A percentile compares a stretch with the other conserved stretches of the same genome.
phyloP scores from a whole-genome alignment of 805 yeast genomes.

The Barnettozyma sp. region DNA sequence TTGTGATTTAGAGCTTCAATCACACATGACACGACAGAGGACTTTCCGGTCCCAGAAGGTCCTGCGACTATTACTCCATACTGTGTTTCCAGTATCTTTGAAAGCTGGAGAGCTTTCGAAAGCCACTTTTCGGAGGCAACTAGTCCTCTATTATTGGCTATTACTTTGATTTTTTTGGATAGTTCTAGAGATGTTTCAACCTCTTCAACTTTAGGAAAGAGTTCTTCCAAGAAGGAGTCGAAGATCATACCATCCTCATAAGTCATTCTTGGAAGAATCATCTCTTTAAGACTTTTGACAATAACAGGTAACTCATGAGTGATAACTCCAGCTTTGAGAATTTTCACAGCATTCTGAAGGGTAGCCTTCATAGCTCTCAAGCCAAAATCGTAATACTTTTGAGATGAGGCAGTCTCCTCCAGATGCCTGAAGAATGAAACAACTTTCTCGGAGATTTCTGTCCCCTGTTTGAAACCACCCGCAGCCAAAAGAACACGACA shows the following conservation, averaged over 20 bases:
- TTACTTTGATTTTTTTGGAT: constrained; percentile 19
- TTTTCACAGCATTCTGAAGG: constrained; percentile 49
- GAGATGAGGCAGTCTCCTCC: constrained; percentile 37
- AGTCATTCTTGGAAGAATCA: constrained; percentile 62
- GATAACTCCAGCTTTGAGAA: constrained; percentile 24
- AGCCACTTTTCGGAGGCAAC: constrained; percentile 37
- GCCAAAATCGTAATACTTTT: constrained; percentile 86
- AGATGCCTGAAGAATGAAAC: constrained; percentile 50
- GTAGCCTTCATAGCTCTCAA: constrained; percentile 71
- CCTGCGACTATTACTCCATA: constrained; percentile 85
- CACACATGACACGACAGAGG: constrained; percentile 44
- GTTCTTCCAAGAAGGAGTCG: constrained; percentile 12
- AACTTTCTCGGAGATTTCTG: constrained; percentile 37
- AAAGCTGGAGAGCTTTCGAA: constrained; percentile 52
- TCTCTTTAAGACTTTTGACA: constrained; percentile 48
- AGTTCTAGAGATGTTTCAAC: constrained; percentile 26
- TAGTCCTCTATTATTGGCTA: constrained; percentile 30
- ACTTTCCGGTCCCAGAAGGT: constrained; percentile 66
- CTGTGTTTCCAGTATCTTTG: constrained; percentile 52
- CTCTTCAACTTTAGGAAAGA: constrained; percentile 26
- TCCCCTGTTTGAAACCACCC: constrained; percentile 56
- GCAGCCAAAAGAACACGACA: constrained; percentile 66
- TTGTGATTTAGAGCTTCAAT: constrained; percentile 35
- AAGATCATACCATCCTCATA: constrained; percentile 44
- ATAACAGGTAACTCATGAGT: constrained; percentile 31